Percentiles rank a stretch among this genome's conserved stretches.
These are phyloP conservation scores for Eucalyptus leucophloia DNA, from an alignment of 345 rosid species.

Conservation along the genomic window DNA sequence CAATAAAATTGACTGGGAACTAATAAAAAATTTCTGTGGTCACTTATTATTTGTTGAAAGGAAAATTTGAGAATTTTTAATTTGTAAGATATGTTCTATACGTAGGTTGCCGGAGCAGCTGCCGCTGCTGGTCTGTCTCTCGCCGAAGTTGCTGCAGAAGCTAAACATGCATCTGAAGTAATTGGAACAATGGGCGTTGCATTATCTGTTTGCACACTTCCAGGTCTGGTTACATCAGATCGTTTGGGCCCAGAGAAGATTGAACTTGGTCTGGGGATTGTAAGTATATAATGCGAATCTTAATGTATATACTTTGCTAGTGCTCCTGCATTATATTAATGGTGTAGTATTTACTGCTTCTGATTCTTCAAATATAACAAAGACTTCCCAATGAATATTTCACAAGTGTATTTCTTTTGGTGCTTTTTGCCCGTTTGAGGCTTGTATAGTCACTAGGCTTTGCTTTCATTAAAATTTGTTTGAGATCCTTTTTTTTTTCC, in stretches of 20 bases:
- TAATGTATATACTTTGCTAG: background rate
- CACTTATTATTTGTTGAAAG: background rate
- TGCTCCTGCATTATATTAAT: background rate
- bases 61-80: background rate
- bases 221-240: constrained; percentile 84
- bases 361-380: background rate
- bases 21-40: background rate
- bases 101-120: constrained; percentile 95
- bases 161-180: constrained; percentile 71
- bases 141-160: constrained; percentile 73
- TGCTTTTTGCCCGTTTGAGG: background rate
- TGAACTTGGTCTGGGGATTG: constrained; percentile 98
- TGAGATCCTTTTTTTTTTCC: background rate
- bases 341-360: background rate
- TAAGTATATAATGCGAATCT: constrained; percentile 18
- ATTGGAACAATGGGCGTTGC: constrained; percentile 99
- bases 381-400: background rate
- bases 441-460: background rate
- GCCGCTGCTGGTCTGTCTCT: constrained; percentile 88
- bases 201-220: constrained; percentile 79
- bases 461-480: background rate
- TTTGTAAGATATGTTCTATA: background rate
- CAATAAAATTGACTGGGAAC: background rate
- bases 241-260: constrained; percentile 88
- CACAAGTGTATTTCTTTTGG: background rate